A percentile compares a stretch with the other conserved stretches of the same genome.
phyloP scores from a whole-genome alignment of 176 grass and related monocot species.

The Aegilops tauschii region DNA sequence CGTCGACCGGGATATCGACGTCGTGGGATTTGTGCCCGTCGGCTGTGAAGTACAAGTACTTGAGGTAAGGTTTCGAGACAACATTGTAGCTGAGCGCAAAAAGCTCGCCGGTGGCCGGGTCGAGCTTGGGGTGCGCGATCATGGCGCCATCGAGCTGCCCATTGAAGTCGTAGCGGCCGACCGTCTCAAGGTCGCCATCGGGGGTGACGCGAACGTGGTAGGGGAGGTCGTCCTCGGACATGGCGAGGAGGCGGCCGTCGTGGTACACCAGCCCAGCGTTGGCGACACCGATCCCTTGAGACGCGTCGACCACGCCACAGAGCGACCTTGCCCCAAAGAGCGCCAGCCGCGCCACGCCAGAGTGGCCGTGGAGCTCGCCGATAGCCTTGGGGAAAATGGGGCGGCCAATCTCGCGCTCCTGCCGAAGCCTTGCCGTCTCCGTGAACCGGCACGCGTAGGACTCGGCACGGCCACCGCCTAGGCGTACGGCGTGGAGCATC shows the following conservation, averaged over 20 bases:
- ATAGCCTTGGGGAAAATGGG: conserved; percentile 84
- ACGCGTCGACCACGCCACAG: conserved; percentile 63
- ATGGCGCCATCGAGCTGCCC: conserved; percentile 65
- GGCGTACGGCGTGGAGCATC: conserved; percentile 78
- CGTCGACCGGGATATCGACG: conserved; percentile 66
- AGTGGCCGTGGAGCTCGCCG: conserved; percentile 94
- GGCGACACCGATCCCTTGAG: conserved; percentile 66
- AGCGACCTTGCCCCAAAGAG: conserved; percentile 57
- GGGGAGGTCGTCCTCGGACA: conserved; percentile 97
- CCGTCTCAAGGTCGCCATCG: conserved; percentile 72
- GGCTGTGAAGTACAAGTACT: conserved; percentile 78
- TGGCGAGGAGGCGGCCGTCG: conserved; percentile 85
- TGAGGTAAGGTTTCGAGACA: conserved; percentile 65
- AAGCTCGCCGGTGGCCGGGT: conserved; percentile 73
- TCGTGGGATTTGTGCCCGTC: conserved; percentile 67
- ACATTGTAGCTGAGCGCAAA: conserved; percentile 93
- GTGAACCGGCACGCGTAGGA: conserved; percentile 86
- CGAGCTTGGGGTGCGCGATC: conserved; percentile 95
- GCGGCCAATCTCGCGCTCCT: conserved; percentile 52
- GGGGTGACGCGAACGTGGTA: conserved; percentile 81
- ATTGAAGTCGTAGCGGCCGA: conserved; percentile 63
- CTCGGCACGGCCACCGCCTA: conserved; percentile 42
- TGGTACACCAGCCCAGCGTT: conserved; percentile 89
- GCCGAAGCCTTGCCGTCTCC: conserved; percentile 64
- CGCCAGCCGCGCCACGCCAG: conserved; percentile 61